phyloP scores from a whole-genome alignment of 345 rosid genomes.

The Bretschneidera sinensis region DNA sequence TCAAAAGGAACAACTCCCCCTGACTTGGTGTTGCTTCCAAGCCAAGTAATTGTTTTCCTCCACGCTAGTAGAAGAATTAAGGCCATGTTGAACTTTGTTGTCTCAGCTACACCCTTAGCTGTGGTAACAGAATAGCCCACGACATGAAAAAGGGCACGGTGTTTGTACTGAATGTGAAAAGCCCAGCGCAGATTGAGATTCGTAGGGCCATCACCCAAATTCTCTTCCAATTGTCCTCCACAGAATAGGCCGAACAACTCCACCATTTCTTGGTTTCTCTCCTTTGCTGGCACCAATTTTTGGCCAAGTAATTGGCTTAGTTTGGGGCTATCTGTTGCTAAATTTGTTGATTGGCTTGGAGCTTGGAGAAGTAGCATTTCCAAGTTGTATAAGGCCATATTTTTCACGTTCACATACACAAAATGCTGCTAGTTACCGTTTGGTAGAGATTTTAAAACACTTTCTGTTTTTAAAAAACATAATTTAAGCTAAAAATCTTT shows the following conservation, averaged over 20 bases:
- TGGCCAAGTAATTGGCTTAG: constrained; percentile 65
- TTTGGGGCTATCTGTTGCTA: constrained; percentile 41
- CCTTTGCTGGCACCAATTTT: constrained; percentile 68
- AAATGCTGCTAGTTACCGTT: too few relatives aligned
- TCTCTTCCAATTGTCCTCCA: constrained; percentile 81
- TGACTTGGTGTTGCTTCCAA: constrained; percentile 56
- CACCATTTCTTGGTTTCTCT: constrained; percentile 47
- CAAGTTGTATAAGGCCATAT: constrained; percentile 64
- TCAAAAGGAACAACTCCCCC: constrained; percentile 61
- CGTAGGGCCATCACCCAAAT: constrained; percentile 72
- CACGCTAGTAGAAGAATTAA: constrained; percentile 76
- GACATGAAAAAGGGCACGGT: constrained; percentile 52
- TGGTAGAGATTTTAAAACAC: too few relatives aligned
- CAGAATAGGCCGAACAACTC: constrained; percentile 34
- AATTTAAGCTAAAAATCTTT: too few relatives aligned
- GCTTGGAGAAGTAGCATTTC: constrained; percentile 71
- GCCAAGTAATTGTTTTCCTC: constrained; percentile 76
- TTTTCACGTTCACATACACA: constrained; percentile 12
- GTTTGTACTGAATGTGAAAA: constrained; percentile 60
- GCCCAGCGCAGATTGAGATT: constrained; percentile 51
- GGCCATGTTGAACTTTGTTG: constrained; percentile 78
- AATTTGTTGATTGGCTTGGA: constrained; percentile 46
- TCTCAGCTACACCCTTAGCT: constrained; percentile 87
- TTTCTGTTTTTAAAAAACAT: too few relatives aligned
- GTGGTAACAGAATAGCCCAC: constrained; percentile 70